Evolutionary conservation across 306 rosid species (phyloP).

Genomic region (cucumber (Cucumis sativus)): DNA sequence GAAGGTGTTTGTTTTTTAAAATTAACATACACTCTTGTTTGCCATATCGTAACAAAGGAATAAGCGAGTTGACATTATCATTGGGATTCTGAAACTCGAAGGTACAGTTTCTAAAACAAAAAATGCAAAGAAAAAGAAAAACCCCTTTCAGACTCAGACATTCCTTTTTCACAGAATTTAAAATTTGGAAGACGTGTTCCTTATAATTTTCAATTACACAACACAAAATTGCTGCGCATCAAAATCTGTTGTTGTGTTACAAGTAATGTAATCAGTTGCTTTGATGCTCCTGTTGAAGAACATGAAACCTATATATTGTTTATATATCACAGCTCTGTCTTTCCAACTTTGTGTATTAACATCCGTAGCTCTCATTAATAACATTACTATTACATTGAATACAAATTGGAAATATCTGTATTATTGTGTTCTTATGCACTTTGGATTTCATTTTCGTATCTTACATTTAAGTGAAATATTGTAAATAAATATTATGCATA

Average conservation of each 20-base stretch:
- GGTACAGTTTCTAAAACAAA: background rate
- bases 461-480: too few relatives aligned
- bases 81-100: background rate
- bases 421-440: background rate
- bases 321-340: too few relatives aligned
- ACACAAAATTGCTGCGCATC: slow-evolving; percentile 1
- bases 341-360: too few relatives aligned
- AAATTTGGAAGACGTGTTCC: background rate
- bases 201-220: background rate
- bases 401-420: background rate
- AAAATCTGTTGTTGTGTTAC: background rate
- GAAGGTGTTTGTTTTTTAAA: background rate
- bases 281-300: background rate
- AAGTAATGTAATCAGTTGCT: background rate
- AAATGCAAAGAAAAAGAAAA: background rate
- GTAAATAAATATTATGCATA: too few relatives aligned
- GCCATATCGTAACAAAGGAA: background rate
- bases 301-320: too few relatives aligned
- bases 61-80: background rate
- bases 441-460: too few relatives aligned
- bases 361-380: too few relatives aligned
- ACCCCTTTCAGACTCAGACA: slow-evolving; percentile 11
- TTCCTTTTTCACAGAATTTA: background rate
- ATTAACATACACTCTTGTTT: background rate
- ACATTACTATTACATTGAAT: too few relatives aligned